Evolutionary conservation across 2,329 filamentous ascomycete genomes (phyloP), one percentile per base, ranked within the genome.

Genomic region (Aspergillus sp.): DNA sequence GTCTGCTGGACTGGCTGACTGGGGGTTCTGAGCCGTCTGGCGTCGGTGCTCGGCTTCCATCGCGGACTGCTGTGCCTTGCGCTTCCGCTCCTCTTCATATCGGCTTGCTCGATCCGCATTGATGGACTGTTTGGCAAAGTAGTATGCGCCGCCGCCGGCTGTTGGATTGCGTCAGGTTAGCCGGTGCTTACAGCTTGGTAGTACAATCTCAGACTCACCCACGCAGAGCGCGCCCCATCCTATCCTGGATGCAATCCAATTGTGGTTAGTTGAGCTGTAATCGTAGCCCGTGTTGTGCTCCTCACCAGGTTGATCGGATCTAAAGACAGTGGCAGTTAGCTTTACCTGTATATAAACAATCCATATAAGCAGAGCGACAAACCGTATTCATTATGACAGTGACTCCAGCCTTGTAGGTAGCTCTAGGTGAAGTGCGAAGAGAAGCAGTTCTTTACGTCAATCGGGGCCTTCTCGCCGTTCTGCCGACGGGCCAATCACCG

Each of bases 91-190:
- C 40, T 82, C 78, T 48, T 82, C 74, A 44, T 82, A 75, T 51
- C 84, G 77, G 39, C 75, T 68, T 40, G 75, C 71, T 43, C 89
- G 83, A 62, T 95, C 86, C 47, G 83, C 83, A 57, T 95, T 94
- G 72, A 98, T 93, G 60, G 80, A 80, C 55, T 77, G 74, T 72
- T 98, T 98, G 43, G 91, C 91, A 58, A 95, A 94, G 68, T 84
- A 86, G 71, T 96, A 98, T 52, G 89, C 86, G 42, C 81, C 84
- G 44, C 78, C 91, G 54, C 89, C 91, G 46, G 88, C 86, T 86
- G 53, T 22, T 29, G 30, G 15, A 32, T 28, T n/a, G n/a, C n/a
- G n/a, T n/a, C n/a, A n/a, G n/a, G n/a, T n/a, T n/a, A n/a, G n/a
- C n/a, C n/a, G n/a, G n/a, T n/a, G n/a, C n/a, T n/a, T n/a, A n/a